Evolutionary conservation across 2,329 filamentous ascomycete species (phyloP).

Genomic region (Westerdykella ornata): DNA sequence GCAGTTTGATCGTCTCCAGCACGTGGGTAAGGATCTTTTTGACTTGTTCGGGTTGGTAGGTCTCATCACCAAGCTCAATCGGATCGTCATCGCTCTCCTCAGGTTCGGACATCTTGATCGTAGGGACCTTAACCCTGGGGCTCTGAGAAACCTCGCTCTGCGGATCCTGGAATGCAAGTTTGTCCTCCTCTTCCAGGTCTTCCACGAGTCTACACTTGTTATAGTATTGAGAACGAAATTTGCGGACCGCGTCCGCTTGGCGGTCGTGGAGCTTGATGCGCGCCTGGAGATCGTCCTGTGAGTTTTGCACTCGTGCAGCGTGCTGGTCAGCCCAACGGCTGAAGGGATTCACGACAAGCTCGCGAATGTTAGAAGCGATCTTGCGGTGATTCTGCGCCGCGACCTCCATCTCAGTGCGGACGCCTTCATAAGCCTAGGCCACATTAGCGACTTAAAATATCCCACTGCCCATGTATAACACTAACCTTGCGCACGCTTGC

Average conservation of each 20-base stretch:
- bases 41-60: slow-evolving; percentile 76
- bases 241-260: slow-evolving; percentile 84
- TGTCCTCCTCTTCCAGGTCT: slow-evolving; percentile 96
- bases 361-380: slow-evolving; percentile 92
- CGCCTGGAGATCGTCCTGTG: slow-evolving; percentile 85
- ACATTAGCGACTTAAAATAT: slow-evolving; percentile 15
- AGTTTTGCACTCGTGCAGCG: slow-evolving; percentile 82
- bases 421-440: slow-evolving; percentile 82
- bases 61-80: slow-evolving; percentile 83
- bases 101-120: slow-evolving; percentile 77
- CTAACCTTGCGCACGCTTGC: slow-evolving; percentile 89
- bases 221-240: slow-evolving; percentile 92
- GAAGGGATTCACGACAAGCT: slow-evolving; percentile 91
- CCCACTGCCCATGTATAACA: background rate
- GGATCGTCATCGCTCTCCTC: slow-evolving; percentile 66
- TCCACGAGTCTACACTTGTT: slow-evolving; percentile 97
- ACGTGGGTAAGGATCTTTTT: slow-evolving; percentile 86
- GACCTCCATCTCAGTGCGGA: slow-evolving; percentile 86
- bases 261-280: slow-evolving; percentile 90
- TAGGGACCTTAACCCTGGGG: slow-evolving; percentile 59
- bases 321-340: slow-evolving; percentile 94
- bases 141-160: slow-evolving; percentile 46
- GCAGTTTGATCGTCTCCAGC: slow-evolving; percentile 76
- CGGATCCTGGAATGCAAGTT: slow-evolving; percentile 90
- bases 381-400: slow-evolving; percentile 86